phyloP scores from a whole-genome alignment of 371 early-diverging fungal genomes.

The Massospora cicadina region DNA sequence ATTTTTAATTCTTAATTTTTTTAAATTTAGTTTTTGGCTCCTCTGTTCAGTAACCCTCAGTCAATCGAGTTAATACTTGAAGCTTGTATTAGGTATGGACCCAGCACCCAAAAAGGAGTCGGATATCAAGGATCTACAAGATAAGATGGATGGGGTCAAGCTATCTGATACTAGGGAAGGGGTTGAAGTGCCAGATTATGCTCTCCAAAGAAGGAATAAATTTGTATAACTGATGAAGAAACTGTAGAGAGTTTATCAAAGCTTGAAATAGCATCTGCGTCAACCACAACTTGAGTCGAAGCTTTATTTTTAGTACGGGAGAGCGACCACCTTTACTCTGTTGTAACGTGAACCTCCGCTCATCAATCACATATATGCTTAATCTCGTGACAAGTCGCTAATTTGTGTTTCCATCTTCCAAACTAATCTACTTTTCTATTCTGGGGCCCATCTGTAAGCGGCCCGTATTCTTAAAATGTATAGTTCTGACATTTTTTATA shows the following conservation, averaged over 20 bases:
- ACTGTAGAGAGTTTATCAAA: not conserved
- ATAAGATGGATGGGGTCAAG: not conserved
- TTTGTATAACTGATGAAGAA: slow-evolving; percentile 5
- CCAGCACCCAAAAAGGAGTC: not conserved
- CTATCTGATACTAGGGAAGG: not conserved
- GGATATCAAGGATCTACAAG: not conserved
- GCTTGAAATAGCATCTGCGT: not conserved
- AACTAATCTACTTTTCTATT: too few species aligned
- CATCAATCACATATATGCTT: not conserved
- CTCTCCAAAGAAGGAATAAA: slow-evolving; percentile 5
- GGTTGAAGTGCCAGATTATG: slow-evolving; percentile 4
- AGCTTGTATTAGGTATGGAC: too few species aligned
- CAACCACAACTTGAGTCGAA: not conserved
- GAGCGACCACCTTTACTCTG: not conserved
- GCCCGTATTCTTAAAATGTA: too few species aligned
- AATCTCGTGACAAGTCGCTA: not conserved
- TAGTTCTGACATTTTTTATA: too few species aligned
- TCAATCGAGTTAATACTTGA: too few species aligned
- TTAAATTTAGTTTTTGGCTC: not conserved
- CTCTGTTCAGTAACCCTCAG: not conserved
- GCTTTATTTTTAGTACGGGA: not conserved
- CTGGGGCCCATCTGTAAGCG: too few species aligned
- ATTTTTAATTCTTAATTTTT: too few species aligned
- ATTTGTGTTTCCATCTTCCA: not conserved
- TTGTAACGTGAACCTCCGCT: not conserved